These are phyloP conservation scores for Ceratobasidium papillatum DNA, from an alignment of 1,284 basidiomycete species.

Conservation along the genomic window DNA sequence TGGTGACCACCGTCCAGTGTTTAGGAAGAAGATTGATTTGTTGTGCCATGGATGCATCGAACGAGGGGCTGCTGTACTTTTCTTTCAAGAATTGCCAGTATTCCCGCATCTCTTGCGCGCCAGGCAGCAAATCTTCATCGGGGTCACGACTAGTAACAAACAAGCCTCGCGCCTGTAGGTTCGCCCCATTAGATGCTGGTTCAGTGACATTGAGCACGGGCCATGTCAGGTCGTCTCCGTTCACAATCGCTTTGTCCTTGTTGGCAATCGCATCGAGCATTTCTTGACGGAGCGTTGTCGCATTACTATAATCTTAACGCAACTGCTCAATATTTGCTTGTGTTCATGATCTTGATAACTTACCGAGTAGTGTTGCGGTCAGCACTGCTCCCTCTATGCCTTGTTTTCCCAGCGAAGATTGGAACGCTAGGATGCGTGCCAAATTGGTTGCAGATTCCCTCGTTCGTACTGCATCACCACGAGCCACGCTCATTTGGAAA, in stretches of 20 bases:
- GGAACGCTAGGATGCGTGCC: constrained; percentile 75
- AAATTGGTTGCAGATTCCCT: constrained; percentile 77
- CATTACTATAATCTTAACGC: constrained; percentile 66
- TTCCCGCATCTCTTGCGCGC: constrained; percentile 51
- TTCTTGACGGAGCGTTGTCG: constrained; percentile 82
- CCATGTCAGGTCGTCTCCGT: constrained; percentile 72
- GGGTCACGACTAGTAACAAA: constrained; percentile 45
- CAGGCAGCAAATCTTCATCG: constrained; percentile 52
- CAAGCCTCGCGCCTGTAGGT: background rate
- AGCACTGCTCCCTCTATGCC: constrained; percentile 61
- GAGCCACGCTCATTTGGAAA: constrained; percentile 63
- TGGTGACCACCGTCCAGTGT: constrained; percentile 87
- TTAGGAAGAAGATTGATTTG: constrained; percentile 65
- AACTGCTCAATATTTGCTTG: constrained; percentile 25
- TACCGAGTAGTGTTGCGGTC: constrained; percentile 74
- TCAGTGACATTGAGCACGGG: constrained; percentile 54
- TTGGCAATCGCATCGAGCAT: constrained; percentile 73
- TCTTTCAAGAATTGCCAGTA: constrained; percentile 70
- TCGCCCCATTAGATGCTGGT: constrained; percentile 42
- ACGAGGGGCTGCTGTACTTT: constrained; percentile 61
- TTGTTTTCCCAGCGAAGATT: constrained; percentile 76
- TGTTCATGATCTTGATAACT: constrained; percentile 44
- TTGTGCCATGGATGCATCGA: constrained; percentile 56
- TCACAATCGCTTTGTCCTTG: constrained; percentile 51
- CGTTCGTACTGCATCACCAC: constrained; percentile 72